Conservation (phyloP, 1,139 yeast genomes). For the Kodamaea derodonti region DNA sequence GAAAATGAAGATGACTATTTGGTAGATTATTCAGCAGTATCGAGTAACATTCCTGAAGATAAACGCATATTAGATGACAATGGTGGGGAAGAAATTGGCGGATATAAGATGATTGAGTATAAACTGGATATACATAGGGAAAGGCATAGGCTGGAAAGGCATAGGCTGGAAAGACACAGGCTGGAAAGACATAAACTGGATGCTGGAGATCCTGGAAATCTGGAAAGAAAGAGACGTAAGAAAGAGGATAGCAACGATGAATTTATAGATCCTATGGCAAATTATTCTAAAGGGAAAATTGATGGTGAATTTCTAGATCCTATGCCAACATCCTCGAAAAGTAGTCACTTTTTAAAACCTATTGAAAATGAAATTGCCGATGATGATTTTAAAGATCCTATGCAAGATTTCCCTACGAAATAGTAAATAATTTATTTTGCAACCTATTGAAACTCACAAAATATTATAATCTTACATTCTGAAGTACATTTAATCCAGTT, state of each 20-base stretch:
- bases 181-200: neutral
- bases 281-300: no score
- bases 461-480: no score
- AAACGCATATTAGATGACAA: constrained; percentile 2
- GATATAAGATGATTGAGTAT: constrained; percentile 1
- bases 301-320: constrained; percentile 17
- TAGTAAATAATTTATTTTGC: no score
- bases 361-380: constrained; percentile 2
- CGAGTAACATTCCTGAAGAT: no score
- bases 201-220: neutral
- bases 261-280: constrained; percentile 17
- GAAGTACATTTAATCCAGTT: no score
- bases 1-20: constrained; percentile 44
- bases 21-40: constrained; percentile 29
- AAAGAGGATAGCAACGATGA: constrained; percentile 10
- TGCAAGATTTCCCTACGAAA: constrained; percentile 1
- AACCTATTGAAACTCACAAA: no score
- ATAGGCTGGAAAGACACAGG: neutral
- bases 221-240: neutral
- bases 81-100: neutral
- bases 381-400: constrained; percentile 1
- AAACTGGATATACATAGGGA: neutral
- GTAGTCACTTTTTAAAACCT: constrained; percentile 7
- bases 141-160: neutral
- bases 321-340: constrained; percentile 5